phyloP scores from a whole-genome alignment of 257 asterid genomes.

The Pogostemon cablin region DNA sequence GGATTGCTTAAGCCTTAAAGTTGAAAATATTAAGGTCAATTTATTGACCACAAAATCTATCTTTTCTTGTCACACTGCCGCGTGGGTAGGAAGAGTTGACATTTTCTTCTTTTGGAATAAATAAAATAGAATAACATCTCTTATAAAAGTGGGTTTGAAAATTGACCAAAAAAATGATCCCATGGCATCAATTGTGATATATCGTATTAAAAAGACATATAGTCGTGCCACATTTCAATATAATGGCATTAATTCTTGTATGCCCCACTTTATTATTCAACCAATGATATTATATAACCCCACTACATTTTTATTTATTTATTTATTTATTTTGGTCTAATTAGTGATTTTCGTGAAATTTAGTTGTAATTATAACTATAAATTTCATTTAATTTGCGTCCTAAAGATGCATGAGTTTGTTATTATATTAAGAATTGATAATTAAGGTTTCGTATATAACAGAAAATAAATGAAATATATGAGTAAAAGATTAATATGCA shows the following conservation, averaged over 20 bases:
- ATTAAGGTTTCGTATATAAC: no score
- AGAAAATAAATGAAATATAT: no score
- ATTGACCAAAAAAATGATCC: constrained; percentile 31
- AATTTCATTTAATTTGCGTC: no score
- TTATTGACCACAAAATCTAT: neutral
- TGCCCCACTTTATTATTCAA: constrained; percentile 4
- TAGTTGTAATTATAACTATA: no score
- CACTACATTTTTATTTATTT: neutral
- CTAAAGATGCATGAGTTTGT: no score
- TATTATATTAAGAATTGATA: no score
- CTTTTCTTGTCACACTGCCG: neutral
- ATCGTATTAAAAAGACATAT: constrained; percentile 5
- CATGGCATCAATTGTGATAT: constrained; percentile 20
- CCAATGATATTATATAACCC: neutral
- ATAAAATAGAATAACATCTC: constrained; percentile 19
- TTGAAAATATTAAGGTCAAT: neutral
- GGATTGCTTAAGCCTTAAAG: no score
- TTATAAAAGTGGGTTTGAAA: constrained; percentile 20
- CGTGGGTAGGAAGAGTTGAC: constrained; percentile 33
- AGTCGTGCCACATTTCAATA: constrained; percentile 21
- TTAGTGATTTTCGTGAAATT: no score
- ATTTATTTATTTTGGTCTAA: neutral
- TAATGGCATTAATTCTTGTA: constrained; percentile 21
- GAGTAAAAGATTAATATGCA: no score
- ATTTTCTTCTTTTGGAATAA: constrained; percentile 21